Evolutionary conservation across 306 rosid species (phyloP), one percentile per base, ranked within the genome.

Genomic region (Vachellia pachyceras): DNA sequence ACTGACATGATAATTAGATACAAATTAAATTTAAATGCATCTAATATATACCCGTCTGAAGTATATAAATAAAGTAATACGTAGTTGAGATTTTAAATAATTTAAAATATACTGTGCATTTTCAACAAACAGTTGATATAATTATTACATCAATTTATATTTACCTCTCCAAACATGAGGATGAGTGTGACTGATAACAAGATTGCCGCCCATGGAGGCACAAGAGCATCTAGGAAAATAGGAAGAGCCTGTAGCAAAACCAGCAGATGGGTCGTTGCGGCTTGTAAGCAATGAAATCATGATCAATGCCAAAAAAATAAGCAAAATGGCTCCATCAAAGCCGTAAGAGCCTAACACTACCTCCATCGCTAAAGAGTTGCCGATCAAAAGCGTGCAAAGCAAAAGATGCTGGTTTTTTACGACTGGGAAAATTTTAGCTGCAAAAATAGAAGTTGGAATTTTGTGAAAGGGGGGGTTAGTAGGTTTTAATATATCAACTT

Each of bases 341-440:
- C 69, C 76, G 5, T 70, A 69, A 77, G 69, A 81, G 33, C 18
- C 54, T 39, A 20, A 54, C 52, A 33, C 6, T 78, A 95, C 99
- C 98, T 95, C 99, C 97, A 95, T 93, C 13, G 99, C 98, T 77
- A 95, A 69, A 23, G 99, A 88, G 80, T 95, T 95, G 54, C 98
- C 99, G 54, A 95, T 95, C 85, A 95, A 85, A 72, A 95, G 99
- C 8, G 99, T 95, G 77, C 99, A 95, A 40, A 95, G 94, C 77
- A 93, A 79, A 78, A 93, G 98, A 86, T 95, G 99, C 89, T 95
- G 99, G 57, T 95, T 95, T 86, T 95, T 95, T 68, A 95, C 99
- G 67, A 95, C 99, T 3, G 99, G 99, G 68, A 83, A 95, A 6
- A 95, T 95, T 78, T 95, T 95, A n/a, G 94, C 99, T 95, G 94